Evolutionary conservation across 495 filamentous ascomycete genomes (phyloP).

Genomic region (Annulohypoxylon maeteangense): DNA sequence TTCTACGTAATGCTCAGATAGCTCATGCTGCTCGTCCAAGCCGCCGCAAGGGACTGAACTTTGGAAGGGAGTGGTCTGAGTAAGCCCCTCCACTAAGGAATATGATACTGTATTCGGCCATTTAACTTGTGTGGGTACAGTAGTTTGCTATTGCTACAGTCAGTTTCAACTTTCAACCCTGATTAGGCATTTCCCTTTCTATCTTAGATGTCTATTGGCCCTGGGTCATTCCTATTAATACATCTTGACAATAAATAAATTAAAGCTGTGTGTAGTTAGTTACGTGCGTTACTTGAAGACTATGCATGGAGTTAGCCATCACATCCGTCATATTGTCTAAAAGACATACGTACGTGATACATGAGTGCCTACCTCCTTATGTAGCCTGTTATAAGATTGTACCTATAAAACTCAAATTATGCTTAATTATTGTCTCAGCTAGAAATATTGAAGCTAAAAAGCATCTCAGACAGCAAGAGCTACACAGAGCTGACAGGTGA

Average conservation of each 20-base stretch:
- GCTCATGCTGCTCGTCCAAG: conserved; percentile 7
- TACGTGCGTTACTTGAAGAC: no score
- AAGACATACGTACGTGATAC: not conserved
- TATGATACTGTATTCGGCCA: conserved; percentile 10
- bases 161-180: not conserved
- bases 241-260: not conserved
- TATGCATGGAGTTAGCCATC: no score
- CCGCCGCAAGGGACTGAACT: conserved; percentile 25
- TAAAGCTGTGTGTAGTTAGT: not conserved
- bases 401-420: not conserved
- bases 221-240: not conserved
- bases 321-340: not conserved
- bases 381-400: not conserved
- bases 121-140: not conserved
- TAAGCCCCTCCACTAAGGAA: conserved; percentile 29
- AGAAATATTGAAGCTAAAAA: not conserved
- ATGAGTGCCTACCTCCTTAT: no score
- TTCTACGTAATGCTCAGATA: conserved; percentile 14
- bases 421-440: not conserved
- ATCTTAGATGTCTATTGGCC: conserved; percentile 15
- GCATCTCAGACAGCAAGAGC: not conserved
- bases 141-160: conserved; percentile 13
- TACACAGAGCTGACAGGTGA: not conserved
- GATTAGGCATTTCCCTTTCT: conserved; percentile 15
- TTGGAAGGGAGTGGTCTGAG: conserved; percentile 30